Base-by-base conservation (phyloP, 345 rosid genomes). In the Erysimum cheiranthoides region DNA sequence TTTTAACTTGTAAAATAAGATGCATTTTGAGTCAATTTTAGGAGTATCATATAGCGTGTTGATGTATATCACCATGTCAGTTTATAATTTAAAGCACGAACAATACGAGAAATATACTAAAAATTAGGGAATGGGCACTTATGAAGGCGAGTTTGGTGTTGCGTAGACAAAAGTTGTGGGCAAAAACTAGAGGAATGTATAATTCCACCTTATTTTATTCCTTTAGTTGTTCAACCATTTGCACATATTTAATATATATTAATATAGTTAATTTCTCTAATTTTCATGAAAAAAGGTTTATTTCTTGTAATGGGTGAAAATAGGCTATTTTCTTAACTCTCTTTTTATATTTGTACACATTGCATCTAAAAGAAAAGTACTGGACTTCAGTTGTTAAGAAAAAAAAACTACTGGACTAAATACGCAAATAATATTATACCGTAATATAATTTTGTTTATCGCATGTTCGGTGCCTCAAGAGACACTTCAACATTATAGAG, bases 401-500 rank as follows among this genome's bases (percentile, higher is more conserved):
- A n/a, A 0, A 12, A 36, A 58, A 21, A 36, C n/a, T 17, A 46
- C 27, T 45, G 69, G 16, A 30, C 28, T 30, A 10, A 64, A 21
- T 25, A 67, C 8, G 17, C 35, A 27, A 50, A 25, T 7, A 5
- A 67, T 36, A 35, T 36, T 4, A 67, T 8, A 39, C 34, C 2
- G n/a, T 9, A 27, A 53, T 5, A 52, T 14, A 4, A 36, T 39
- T 61, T 25, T 10, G 58, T 47, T 65, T 18, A n/a, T 30, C n/a
- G 61, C 12, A 27, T 68, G 25, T 61, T 75, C 39, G 57, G 70
- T 34, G 42, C 73, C 5, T 66, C 69, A 57, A 75, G 57, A 40
- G 79, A 61, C 79, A 68, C 70, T 51, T 60, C 3, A n/a, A 61
- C 63, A 54, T 16, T 68, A 54, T 40, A 68, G 51, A 38, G 12